These are phyloP conservation scores for Annulohypoxylon truncatum DNA, from an alignment of 2,329 filamentous ascomycete genomes.

Conservation along the genomic window DNA sequence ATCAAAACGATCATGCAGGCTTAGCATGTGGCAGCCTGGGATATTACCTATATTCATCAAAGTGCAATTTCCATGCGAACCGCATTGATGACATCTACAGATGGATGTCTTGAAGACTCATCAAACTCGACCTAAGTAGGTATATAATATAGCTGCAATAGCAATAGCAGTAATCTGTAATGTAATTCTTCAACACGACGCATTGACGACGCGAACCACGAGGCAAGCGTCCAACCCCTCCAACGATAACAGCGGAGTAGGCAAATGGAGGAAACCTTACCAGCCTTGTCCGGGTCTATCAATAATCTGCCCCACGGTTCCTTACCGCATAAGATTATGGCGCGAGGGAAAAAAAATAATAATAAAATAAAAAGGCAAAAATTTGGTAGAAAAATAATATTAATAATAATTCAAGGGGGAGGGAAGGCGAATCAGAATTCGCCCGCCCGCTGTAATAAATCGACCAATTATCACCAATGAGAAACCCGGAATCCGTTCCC, in stretches of 20 bases:
- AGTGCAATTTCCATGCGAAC: conserved; percentile 29
- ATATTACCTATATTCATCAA: conserved; percentile 28
- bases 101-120: conserved; percentile 10
- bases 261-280: not conserved
- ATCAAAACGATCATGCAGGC: conserved; percentile 30
- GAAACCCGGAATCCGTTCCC: conserved; percentile 18
- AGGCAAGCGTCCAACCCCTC: conserved; percentile 3
- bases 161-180: conserved; percentile 4
- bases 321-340: conserved; percentile 30
- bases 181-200: not conserved
- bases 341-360: not conserved
- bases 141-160: conserved; percentile 19
- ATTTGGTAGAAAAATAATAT: not conserved
- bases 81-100: conserved; percentile 21
- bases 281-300: conserved; percentile 9
- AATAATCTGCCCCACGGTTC: conserved; percentile 35
- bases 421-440: conserved; percentile 38
- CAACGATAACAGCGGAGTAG: not conserved
- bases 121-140: conserved; percentile 28
- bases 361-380: conserved; percentile 18
- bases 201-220: conserved; percentile 8
- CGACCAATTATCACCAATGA: conserved; percentile 32
- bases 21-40: conserved; percentile 38
- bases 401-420: conserved; percentile 11
- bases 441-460: conserved; percentile 35